Evolutionary conservation across 1,139 yeast species (phyloP), one percentile per base, ranked within the genome.

Genomic region (Saccharomyces hybrid): DNA sequence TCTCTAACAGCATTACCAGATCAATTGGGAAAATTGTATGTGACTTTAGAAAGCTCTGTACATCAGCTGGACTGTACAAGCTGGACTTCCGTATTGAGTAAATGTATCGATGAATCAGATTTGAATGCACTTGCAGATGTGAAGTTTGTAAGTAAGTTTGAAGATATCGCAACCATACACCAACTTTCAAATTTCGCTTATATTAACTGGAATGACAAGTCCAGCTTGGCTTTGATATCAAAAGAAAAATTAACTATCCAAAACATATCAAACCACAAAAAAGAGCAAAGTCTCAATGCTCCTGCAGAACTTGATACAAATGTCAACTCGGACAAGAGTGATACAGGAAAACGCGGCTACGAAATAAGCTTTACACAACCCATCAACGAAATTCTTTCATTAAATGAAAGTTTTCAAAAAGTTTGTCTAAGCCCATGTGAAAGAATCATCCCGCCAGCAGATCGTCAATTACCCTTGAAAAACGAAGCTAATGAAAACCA

Each of bases 401-500:
- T 60, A n/a, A 60, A 61, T 28, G 51, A 53, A 8, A 49, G 42
- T 5, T 65, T 60, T 28, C 60, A 60, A 26, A 51, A 48, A n/a
- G 56, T 51, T 11, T 51, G 59, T 31, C 46, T 50, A 5, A 56
- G 49, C 7, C 63, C 65, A 20, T 54, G 60, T 16, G 48, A 54
- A 4, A 56, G 55, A 23, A 53, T 59, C 3, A 62, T 68, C 20
- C 57, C 63, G 0, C 60, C 64, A 14, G 44, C 50, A 4, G 57
- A 61, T 25, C 65, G 69, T 48, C 62, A 64, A 14, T 51, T 34
- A 7, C 58, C 59, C 2, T 55, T 68, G 23, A 53, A 55, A 11
- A 65, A 63, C 47, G 60, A 56, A 9, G 51, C 61, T 2, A 66
- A 62, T 51, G 72, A 68, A 49, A 57, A 54, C 3, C 71, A 68